Conservation (phyloP, 202 grass and related monocot genomes). For the Schoenoplectus tabernaemontani region DNA sequence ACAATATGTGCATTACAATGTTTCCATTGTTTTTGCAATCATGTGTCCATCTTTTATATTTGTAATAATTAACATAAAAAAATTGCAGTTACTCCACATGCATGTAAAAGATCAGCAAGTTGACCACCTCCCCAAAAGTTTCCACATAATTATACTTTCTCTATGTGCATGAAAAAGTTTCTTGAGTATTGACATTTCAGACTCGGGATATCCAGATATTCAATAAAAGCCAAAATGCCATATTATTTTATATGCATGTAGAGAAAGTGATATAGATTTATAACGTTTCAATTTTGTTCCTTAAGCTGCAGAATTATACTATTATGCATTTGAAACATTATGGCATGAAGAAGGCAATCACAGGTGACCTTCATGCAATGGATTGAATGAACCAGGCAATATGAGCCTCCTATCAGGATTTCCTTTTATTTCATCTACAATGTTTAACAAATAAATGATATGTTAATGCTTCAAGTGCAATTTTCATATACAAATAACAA, state of each 20-base stretch:
- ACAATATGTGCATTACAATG: background rate
- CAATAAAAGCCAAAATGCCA: background rate
- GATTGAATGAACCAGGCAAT: slow-evolving; percentile 96
- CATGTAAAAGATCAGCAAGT: background rate
- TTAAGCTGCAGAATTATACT: background rate
- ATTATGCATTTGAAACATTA: background rate
- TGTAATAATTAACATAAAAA: background rate
- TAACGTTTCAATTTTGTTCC: slow-evolving; percentile 5
- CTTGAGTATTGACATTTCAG: background rate
- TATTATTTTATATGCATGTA: background rate
- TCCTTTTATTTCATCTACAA: slow-evolving; percentile 35
- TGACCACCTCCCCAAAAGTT: background rate
- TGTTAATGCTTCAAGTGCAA: slow-evolving; percentile 5
- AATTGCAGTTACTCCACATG: background rate
- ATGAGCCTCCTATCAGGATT: slow-evolving; percentile 63
- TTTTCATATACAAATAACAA: background rate
- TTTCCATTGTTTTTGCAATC: background rate
- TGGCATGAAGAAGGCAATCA: slow-evolving; percentile 27
- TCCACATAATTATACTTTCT: background rate
- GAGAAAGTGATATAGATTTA: background rate
- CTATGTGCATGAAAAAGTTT: background rate
- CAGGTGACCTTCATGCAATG: slow-evolving; percentile 94
- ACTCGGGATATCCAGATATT: background rate
- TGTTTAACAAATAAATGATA: slow-evolving; percentile 11
- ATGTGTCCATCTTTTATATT: background rate